Conservation (phyloP, 768 basidiomycete species). For the Calocybe indica region DNA sequence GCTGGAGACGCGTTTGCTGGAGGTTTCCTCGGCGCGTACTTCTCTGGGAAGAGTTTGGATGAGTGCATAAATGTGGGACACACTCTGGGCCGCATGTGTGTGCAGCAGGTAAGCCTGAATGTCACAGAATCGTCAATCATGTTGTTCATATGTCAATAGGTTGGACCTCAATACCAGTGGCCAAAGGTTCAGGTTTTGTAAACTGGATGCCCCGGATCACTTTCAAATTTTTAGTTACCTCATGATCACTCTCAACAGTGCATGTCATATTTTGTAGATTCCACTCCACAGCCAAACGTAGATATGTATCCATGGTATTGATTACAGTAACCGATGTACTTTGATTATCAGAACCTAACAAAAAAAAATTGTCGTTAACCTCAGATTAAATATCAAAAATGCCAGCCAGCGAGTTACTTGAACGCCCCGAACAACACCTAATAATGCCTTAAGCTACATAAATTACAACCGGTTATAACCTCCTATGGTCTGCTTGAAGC, state of each 20-base stretch:
- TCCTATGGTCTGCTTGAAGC: no score
- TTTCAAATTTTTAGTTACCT: slow-evolving; percentile 10
- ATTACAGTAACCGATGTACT: no score
- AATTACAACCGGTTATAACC: no score
- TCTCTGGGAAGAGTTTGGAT: slow-evolving; percentile 70
- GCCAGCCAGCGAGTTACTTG: no score
- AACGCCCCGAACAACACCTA: no score
- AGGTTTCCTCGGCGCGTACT: slow-evolving; percentile 85
- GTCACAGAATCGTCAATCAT: neutral
- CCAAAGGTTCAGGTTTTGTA: slow-evolving; percentile 41
- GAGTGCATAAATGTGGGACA: slow-evolving; percentile 84
- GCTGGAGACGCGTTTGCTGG: slow-evolving; percentile 98
- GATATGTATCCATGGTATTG: no score
- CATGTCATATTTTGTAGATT: slow-evolving; percentile 1
- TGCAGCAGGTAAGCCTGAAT: slow-evolving; percentile 54
- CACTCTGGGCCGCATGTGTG: slow-evolving; percentile 78
- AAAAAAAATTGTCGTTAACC: neutral
- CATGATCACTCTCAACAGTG: slow-evolving; percentile 22
- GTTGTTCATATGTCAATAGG: slow-evolving; percentile 17
- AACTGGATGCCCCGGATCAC: neutral
- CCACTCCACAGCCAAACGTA: no score
- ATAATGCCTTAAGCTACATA: no score
- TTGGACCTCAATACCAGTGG: slow-evolving; percentile 49
- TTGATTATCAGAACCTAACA: no score
- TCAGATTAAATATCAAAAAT: no score